Percentiles rank a stretch among this genome's conserved stretches.
These are phyloP conservation scores for Solanum appendiculatum DNA, from an alignment of 257 asterid species.

Conservation along the genomic window DNA sequence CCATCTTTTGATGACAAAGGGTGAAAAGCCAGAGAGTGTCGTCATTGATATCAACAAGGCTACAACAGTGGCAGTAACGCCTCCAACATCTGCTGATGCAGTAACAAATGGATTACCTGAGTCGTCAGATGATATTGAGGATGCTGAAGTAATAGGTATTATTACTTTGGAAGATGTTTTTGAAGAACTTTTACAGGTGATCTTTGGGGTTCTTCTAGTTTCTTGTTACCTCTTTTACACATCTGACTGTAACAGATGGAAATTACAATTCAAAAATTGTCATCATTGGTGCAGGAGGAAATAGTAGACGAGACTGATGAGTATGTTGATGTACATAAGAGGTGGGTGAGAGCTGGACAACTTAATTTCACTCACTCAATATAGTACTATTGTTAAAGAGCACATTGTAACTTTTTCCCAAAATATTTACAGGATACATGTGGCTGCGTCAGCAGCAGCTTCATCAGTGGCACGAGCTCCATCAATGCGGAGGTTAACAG, in stretches of 20 bases:
- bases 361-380: not conserved
- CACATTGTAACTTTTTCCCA: not conserved
- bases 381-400: not conserved
- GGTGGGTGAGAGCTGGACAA: slow-evolving; percentile 22
- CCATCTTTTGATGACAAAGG: slow-evolving; percentile 32
- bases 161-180: slow-evolving; percentile 88
- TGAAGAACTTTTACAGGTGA: slow-evolving; percentile 93
- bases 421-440: slow-evolving; percentile 56
- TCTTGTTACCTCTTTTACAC: not conserved
- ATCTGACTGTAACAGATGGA: not conserved
- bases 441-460: slow-evolving; percentile 89
- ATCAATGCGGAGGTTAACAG: slow-evolving; percentile 51
- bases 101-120: slow-evolving; percentile 18
- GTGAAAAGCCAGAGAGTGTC: slow-evolving; percentile 24
- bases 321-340: slow-evolving; percentile 82
- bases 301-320: slow-evolving; percentile 93
- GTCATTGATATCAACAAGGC: slow-evolving; percentile 50
- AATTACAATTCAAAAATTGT: not conserved
- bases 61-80: slow-evolving; percentile 16
- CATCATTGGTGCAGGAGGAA: slow-evolving; percentile 54
- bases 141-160: slow-evolving; percentile 76
- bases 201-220: not conserved
- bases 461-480: slow-evolving; percentile 86
- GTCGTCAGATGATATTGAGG: slow-evolving; percentile 46
- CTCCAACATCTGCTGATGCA: slow-evolving; percentile 21